These are phyloP conservation scores for Acacia melanoxylon DNA, from an alignment of 306 rosid genomes.

Conservation along the genomic window DNA sequence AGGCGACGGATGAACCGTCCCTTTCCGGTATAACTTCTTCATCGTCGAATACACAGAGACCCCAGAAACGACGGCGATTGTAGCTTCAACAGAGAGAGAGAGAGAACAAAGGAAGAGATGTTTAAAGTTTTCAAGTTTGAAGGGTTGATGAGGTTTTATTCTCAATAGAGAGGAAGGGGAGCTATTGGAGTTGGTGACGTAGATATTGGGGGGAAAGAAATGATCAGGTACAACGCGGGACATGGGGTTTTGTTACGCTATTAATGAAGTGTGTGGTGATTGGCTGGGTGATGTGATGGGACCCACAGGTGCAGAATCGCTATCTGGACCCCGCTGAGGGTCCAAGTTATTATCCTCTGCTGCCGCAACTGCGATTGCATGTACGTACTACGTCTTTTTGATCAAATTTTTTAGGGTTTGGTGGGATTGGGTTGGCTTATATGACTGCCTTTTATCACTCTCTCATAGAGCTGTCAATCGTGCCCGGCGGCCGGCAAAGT, in stretches of 20 bases:
- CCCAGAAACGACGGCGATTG: not conserved
- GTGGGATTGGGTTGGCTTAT: conserved; percentile 45
- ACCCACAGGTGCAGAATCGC: conserved; percentile 34
- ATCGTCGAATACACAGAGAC: conserved; percentile 34
- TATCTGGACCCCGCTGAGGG: not conserved
- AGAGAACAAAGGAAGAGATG: not conserved
- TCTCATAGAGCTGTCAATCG: no score
- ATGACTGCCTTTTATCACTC: conserved; percentile 14
- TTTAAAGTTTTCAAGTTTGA: not conserved
- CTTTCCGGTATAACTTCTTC: conserved; percentile 91
- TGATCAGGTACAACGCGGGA: conserved; percentile 51
- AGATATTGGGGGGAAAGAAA: conserved; percentile 8
- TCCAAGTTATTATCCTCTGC: not conserved
- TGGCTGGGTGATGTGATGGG: conserved; percentile 25
- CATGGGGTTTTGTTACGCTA: not conserved
- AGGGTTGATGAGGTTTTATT: conserved; percentile 44
- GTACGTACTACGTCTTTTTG: conserved; percentile 17
- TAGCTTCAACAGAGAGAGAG: not conserved
- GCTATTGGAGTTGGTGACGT: conserved; percentile 56
- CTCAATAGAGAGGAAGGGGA: conserved; percentile 22
- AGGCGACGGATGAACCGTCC: conserved; percentile 89
- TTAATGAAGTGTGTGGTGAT: conserved; percentile 11
- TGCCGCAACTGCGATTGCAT: conserved; percentile 11
- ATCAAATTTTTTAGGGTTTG: conserved; percentile 29
- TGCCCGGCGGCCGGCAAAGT: no score